Evolutionary conservation across 2,329 filamentous ascomycete species (phyloP).

Genomic region (Colletotrichum sp.): DNA sequence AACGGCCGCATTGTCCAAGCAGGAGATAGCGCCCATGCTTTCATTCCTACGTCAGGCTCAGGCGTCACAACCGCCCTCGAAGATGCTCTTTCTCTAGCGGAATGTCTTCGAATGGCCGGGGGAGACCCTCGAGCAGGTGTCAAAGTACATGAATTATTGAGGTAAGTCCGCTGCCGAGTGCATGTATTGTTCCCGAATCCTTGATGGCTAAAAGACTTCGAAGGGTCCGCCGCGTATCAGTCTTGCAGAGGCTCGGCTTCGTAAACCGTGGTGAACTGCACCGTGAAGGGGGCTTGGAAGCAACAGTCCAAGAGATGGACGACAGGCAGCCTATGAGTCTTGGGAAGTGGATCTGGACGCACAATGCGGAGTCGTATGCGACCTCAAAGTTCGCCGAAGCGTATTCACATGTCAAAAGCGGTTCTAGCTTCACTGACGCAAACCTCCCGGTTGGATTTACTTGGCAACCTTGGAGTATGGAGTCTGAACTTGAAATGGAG

Average conservation of each 20-base stretch:
- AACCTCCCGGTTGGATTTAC: background rate
- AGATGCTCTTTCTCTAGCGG: conserved; percentile 22
- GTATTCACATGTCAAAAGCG: background rate
- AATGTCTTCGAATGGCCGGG: conserved; percentile 19
- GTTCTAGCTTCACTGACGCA: background rate
- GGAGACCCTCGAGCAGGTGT: background rate
- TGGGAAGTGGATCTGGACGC: background rate
- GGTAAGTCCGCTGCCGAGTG: background rate
- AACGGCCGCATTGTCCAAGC: conserved; percentile 22
- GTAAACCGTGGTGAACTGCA: background rate
- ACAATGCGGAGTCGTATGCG: background rate
- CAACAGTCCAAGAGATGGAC: background rate
- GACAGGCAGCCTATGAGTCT: background rate
- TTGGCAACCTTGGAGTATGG: background rate
- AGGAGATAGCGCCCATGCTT: conserved; percentile 25
- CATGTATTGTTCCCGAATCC: background rate
- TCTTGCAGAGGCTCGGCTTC: background rate
- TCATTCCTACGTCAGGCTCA: conserved; percentile 21
- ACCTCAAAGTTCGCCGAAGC: background rate
- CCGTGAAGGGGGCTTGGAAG: background rate
- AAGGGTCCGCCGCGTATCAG: background rate
- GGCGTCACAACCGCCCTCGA: conserved; percentile 25
- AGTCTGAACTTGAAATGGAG: background rate
- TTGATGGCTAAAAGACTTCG: too few relatives aligned
- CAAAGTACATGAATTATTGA: background rate